phyloP scores from a whole-genome alignment of 2,329 filamentous ascomycete genomes.

The Rhynchosporium secalis region DNA sequence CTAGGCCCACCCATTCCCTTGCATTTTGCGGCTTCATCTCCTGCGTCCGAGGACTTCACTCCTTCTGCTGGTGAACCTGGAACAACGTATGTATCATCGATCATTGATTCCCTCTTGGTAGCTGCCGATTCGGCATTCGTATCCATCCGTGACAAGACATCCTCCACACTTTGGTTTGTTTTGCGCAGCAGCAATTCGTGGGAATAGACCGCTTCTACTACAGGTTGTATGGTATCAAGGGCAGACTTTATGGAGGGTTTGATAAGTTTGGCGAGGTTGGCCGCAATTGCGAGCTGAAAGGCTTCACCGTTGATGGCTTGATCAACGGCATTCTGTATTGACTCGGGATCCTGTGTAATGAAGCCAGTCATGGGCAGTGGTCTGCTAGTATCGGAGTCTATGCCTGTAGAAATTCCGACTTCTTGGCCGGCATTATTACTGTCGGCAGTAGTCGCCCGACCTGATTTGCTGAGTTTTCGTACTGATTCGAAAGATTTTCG shows the following conservation, averaged over 20 bases:
- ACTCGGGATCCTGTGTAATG: slow-evolving; percentile 31
- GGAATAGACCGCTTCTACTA: slow-evolving; percentile 39
- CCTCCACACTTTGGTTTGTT: slow-evolving; percentile 38
- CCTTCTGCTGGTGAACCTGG: slow-evolving; percentile 12
- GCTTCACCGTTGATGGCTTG: slow-evolving; percentile 36
- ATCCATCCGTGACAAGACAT: slow-evolving; percentile 34
- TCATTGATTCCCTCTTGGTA: slow-evolving; percentile 13
- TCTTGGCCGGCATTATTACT: slow-evolving; percentile 11
- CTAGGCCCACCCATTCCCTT: background rate
- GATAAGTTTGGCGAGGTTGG: slow-evolving; percentile 36
- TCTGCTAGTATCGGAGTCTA: slow-evolving; percentile 20
- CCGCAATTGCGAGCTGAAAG: slow-evolving; percentile 38
- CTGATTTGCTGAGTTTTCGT: slow-evolving; percentile 25
- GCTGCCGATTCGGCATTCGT: slow-evolving; percentile 23
- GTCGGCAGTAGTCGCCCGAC: background rate
- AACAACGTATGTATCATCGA: slow-evolving; percentile 17
- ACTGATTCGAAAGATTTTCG: slow-evolving; percentile 23
- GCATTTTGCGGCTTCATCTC: background rate
- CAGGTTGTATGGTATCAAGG: slow-evolving; percentile 39
- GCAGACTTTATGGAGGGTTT: slow-evolving; percentile 39
- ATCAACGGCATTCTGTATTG: slow-evolving; percentile 34
- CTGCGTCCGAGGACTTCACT: slow-evolving; percentile 6
- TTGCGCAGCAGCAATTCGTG: slow-evolving; percentile 38
- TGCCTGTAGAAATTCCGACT: slow-evolving; percentile 16
- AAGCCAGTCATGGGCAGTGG: slow-evolving; percentile 26